A percentile compares a stretch with the other conserved stretches of the same genome.
Conservation (phyloP, 2,329 filamentous ascomycete genomes). For the Colletotrichum falcatum region DNA sequence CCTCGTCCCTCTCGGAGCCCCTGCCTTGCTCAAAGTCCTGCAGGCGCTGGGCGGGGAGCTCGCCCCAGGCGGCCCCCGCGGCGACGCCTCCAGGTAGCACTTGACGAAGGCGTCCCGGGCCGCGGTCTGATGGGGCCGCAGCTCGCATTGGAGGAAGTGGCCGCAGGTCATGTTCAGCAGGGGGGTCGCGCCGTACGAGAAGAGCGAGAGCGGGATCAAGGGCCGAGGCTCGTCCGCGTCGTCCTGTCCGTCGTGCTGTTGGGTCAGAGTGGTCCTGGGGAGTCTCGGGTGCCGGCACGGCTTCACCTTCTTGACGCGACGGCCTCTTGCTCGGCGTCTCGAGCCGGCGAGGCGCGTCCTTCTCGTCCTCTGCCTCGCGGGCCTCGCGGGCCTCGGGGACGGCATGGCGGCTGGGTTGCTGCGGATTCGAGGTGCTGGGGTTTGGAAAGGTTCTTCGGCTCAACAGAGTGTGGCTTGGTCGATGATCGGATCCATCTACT, state of each 20-base stretch:
- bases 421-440: not conserved
- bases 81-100: not conserved
- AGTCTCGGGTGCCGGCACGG: not conserved
- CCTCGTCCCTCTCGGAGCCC: not conserved
- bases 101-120: not conserved
- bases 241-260: not conserved
- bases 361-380: too few species aligned
- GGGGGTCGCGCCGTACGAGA: not conserved
- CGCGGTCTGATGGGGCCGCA: not conserved
- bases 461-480: not conserved
- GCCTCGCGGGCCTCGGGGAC: not conserved
- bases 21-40: not conserved
- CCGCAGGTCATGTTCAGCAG: constrained; percentile 13
- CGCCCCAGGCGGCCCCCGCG: not conserved
- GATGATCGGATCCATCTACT: not conserved
- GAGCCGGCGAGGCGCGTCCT: not conserved
- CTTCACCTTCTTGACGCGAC: not conserved
- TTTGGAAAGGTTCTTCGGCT: not conserved
- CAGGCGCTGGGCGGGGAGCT: not conserved
- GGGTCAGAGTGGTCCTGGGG: not conserved
- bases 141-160: not conserved
- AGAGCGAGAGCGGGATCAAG: not conserved
- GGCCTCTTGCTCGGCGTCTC: not conserved
- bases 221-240: not conserved
- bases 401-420: not conserved